A percentile compares a stretch with the other conserved stretches of the same genome.
Evolutionary conservation across 2,329 filamentous ascomycete genomes (phyloP).

Genomic region (Venturia aucupariae): DNA sequence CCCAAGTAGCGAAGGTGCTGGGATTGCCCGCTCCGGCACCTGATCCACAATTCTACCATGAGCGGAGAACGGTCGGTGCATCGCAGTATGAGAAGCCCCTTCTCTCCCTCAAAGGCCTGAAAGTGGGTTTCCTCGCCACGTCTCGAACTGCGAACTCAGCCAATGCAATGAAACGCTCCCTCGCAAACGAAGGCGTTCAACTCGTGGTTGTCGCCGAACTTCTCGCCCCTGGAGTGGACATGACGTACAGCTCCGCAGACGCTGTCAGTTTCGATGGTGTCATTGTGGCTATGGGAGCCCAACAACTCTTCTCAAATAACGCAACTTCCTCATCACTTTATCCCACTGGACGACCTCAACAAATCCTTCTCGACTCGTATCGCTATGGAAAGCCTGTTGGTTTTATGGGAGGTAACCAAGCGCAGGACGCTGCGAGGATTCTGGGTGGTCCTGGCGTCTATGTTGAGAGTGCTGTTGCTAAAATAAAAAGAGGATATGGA

Average conservation of each 20-base stretch:
- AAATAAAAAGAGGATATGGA: slow-evolving; percentile 18
- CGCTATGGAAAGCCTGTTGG: slow-evolving; percentile 63
- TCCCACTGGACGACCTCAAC: slow-evolving; percentile 52
- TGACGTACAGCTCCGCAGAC: slow-evolving; percentile 57
- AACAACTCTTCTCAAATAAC: slow-evolving; percentile 40
- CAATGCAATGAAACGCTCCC: slow-evolving; percentile 45
- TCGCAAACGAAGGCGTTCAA: slow-evolving; percentile 45
- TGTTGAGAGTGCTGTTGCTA: slow-evolving; percentile 23
- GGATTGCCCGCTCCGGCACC: slow-evolving; percentile 49
- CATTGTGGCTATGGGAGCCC: slow-evolving; percentile 48
- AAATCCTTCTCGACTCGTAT: slow-evolving; percentile 56
- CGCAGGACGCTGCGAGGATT: slow-evolving; percentile 38
- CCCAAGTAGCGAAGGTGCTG: slow-evolving; percentile 54
- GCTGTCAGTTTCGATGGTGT: slow-evolving; percentile 55
- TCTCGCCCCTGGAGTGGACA: slow-evolving; percentile 45
- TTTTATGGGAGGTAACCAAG: slow-evolving; percentile 40
- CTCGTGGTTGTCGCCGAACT: slow-evolving; percentile 53
- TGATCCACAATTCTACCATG: slow-evolving; percentile 57
- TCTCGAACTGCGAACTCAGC: slow-evolving; percentile 39
- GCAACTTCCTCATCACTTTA: slow-evolving; percentile 45
- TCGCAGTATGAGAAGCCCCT: slow-evolving; percentile 51
- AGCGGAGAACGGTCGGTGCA: slow-evolving; percentile 54
- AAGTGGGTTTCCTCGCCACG: slow-evolving; percentile 53
- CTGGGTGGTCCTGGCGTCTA: slow-evolving; percentile 20
- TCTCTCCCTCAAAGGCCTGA: slow-evolving; percentile 52